phyloP scores from a whole-genome alignment of 257 asterid genomes.

The Buddleja alternifolia region DNA sequence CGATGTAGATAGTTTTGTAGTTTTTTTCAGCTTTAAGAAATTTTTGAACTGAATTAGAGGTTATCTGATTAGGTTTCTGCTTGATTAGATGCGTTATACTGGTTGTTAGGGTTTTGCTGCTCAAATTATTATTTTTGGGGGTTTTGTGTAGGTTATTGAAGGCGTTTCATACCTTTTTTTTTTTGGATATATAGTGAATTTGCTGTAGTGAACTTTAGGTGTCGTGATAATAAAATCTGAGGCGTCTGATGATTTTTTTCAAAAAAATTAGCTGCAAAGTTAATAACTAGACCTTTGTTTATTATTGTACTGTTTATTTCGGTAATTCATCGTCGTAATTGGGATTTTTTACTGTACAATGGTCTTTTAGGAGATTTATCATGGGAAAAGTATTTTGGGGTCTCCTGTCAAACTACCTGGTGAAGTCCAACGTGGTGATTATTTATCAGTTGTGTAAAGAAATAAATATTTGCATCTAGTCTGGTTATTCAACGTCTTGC shows the following conservation, averaged over 20 bases:
- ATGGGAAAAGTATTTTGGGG: background rate
- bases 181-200: background rate
- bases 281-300: too few relatives aligned
- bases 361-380: background rate
- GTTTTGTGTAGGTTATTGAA: background rate
- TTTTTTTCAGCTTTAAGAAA: constrained; percentile 1
- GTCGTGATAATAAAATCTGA: background rate
- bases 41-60: background rate
- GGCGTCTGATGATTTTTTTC: constrained; percentile 10
- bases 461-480: background rate
- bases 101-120: constrained; percentile 36
- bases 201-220: constrained; percentile 2
- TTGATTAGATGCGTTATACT: constrained; percentile 16
- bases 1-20: constrained; percentile 13
- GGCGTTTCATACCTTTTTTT: background rate
- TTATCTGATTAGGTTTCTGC: constrained; percentile 19
- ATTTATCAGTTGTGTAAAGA: background rate
- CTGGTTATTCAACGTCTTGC: background rate
- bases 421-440: background rate
- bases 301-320: background rate
- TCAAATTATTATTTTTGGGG: background rate
- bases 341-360: background rate
- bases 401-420: background rate
- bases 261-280: too few relatives aligned
- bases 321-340: background rate